A percentile compares a stretch with the other conserved stretches of the same genome.
These are phyloP conservation scores for Chlorella sp. DNA, from an alignment of 139 green algal species.

Conservation along the genomic window DNA sequence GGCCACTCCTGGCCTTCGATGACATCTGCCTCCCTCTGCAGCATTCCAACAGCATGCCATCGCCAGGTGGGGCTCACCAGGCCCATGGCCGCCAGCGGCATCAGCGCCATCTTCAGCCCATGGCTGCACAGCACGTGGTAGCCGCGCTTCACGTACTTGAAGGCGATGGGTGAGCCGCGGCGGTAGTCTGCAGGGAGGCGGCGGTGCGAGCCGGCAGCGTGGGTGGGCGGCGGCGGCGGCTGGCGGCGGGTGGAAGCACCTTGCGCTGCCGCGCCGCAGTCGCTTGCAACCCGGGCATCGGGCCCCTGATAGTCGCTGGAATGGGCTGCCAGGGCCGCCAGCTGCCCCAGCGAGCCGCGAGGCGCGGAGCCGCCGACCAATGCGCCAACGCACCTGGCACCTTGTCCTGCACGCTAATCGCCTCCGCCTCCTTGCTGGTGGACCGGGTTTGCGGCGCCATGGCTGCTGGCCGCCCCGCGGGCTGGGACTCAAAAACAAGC, in stretches of 20 bases:
- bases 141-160: slow-evolving; percentile 94
- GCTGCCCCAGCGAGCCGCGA: not conserved
- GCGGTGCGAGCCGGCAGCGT: not conserved
- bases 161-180: slow-evolving; percentile 57
- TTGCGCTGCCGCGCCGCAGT: not conserved
- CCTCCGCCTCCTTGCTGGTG: no score
- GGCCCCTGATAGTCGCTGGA: no score
- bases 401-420: no score
- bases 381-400: not conserved
- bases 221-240: not conserved
- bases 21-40: not conserved
- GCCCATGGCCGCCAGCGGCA: slow-evolving; percentile 70
- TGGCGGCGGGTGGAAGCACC: not conserved
- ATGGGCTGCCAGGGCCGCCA: no score
- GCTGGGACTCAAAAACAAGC: not conserved
- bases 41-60: not conserved
- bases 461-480: no score
- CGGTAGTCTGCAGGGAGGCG: slow-evolving; percentile 56
- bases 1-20: not conserved
- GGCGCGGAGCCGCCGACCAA: not conserved
- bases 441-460: no score
- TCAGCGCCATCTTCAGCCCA: slow-evolving; percentile 66
- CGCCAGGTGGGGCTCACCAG: slow-evolving; percentile 23
- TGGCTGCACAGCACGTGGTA: slow-evolving; percentile 80
- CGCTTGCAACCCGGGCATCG: no score